Percentiles rank a stretch among this genome's conserved stretches.
Evolutionary conservation across 768 basidiomycete species (phyloP).

Genomic region (Fomitopsis serialis): DNA sequence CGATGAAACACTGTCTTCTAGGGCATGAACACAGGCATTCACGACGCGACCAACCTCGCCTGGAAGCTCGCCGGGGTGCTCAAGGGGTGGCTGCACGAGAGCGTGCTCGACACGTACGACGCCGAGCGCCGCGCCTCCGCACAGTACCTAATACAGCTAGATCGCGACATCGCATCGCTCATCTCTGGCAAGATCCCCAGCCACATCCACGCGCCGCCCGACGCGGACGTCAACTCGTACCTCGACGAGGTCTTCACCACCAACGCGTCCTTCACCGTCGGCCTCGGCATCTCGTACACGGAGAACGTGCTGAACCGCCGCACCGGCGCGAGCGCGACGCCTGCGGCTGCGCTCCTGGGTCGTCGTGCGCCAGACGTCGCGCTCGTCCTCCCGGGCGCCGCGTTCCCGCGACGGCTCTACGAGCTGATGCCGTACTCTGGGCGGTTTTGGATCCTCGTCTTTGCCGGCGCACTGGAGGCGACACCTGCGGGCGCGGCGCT

Average conservation of each 20-base stretch:
- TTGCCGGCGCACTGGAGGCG: neutral
- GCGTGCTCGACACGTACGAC: neutral
- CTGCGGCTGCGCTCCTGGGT: neutral
- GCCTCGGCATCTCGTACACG: neutral
- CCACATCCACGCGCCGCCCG: neutral
- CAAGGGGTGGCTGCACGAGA: neutral
- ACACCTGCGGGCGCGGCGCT: neutral
- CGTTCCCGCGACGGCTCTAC: neutral
- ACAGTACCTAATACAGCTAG: neutral
- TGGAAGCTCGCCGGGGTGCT: neutral
- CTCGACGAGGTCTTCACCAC: neutral
- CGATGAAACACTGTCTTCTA: neutral
- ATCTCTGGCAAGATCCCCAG: neutral
- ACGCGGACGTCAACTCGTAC: neutral
- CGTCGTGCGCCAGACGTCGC: neutral
- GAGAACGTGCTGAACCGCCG: neutral
- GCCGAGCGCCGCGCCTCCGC: neutral
- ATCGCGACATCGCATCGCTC: neutral
- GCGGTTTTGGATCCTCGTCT: neutral
- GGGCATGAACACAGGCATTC: conserved; percentile 1
- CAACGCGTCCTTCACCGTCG: neutral
- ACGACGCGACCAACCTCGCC: neutral
- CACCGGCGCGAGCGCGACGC: neutral
- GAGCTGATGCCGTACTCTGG: neutral
- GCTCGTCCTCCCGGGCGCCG: neutral